These are phyloP conservation scores for Eutrema japonicum DNA, from an alignment of 345 rosid species.

Conservation along the genomic window DNA sequence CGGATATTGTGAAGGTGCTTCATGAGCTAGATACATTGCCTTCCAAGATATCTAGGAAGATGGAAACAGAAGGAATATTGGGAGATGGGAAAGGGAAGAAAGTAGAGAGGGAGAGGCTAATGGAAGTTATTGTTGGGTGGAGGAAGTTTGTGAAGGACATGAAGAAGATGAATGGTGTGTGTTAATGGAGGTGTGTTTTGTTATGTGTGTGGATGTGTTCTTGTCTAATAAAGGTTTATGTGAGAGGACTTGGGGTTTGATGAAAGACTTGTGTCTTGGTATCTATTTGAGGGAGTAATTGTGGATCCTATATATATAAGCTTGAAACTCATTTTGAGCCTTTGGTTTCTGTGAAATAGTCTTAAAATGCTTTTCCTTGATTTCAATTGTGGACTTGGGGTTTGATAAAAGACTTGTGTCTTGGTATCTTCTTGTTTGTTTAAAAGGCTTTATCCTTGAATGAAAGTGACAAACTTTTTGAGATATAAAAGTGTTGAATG, in stretches of 20 bases:
- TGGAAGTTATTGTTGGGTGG: conserved; percentile 66
- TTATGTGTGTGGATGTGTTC: conserved; percentile 8
- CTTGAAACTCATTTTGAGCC: conserved; percentile 17
- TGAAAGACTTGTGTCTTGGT: conserved; percentile 22
- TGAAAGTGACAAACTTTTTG: no score
- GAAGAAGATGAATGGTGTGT: conserved; percentile 55
- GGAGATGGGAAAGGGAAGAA: conserved; percentile 46
- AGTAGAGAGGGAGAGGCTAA: conserved; percentile 47
- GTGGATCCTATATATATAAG: conserved; percentile 13
- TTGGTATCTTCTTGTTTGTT: no score
- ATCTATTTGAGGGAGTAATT: conserved; percentile 22
- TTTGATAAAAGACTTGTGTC: no score
- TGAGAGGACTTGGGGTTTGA: conserved; percentile 15
- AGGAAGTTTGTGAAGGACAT: conserved; percentile 52
- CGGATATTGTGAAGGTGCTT: conserved; percentile 59
- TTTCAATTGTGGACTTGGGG: no score
- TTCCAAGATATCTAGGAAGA: conserved; percentile 42
- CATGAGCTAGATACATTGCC: conserved; percentile 62
- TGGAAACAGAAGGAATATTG: conserved; percentile 21
- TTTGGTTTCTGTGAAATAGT: conserved; percentile 12
- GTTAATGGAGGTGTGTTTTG: conserved; percentile 33
- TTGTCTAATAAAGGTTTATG: conserved; percentile 11
- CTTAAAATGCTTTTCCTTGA: background rate
- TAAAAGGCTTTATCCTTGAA: no score
- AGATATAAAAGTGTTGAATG: no score